Evolutionary conservation across 225 moss, liverwort and hornwort species (phyloP), one percentile per base, ranked within the genome.

Genomic region (Straminergon stramineum): DNA sequence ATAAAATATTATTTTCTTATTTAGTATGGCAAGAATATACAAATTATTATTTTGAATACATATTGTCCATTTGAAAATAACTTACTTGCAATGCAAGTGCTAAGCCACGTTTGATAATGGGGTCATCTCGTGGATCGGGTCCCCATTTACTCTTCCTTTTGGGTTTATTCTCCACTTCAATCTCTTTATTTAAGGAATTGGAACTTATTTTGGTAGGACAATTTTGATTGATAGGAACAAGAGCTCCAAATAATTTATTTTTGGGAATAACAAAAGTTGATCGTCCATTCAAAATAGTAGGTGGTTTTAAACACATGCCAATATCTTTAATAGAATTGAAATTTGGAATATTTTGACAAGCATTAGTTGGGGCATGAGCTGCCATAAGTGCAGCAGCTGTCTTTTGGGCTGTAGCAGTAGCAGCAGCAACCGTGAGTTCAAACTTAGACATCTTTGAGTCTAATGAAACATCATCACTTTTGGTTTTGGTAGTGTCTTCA

Each of bases 71-170:
- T 34, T 52, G 37, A 37, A 1, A n/a, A 35, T 24, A 5, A 51
- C 92, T 79, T 73, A 96, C 98, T 95, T 98, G 98, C 55, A 95
- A 90, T 76, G 98, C 98, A 88, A 98, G 95, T 20, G 98, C 98
- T 79, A 95, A 88, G 63, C 98, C 95, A 4, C 96, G 82, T 91
- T 90, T 97, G 11, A 96, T 91, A 41, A 90, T 89, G 12, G 95
- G 93, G 7, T 98, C 95, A 62, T 95, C 91, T 51, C 89, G 93
- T 32, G 91, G 91, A 94, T 98, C 87, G 2, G 56, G 65, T 3
- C 95, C 95, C 98, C 98, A 98, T 90, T 84, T 94, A 37, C 92
- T 95, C n/a, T 94, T 94, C 52, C 76, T 95, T 71, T 84, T 75
- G 14, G 85, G 56, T 68, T 91, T 89, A 28, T 92, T 90, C 8